Base-by-base conservation (phyloP, 306 rosid species). In the Morella rubra region DNA sequence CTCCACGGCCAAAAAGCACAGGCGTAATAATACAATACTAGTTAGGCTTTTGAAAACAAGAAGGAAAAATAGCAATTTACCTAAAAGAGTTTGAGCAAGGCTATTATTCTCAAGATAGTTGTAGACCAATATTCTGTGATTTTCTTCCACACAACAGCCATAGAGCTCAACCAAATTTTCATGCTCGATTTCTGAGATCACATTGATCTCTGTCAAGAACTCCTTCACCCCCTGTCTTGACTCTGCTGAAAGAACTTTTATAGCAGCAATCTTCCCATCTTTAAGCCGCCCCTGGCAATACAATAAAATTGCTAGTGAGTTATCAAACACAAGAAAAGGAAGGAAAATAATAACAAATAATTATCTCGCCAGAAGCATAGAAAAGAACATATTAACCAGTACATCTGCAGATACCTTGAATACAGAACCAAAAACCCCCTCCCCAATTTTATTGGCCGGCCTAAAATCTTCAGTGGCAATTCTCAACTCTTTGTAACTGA, bases 361-460 rank as follows among this genome's bases (percentile, higher is more conserved):
- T 19, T 11, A 64, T 20, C 46, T 72, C 47, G 64, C 47, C 22
- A 74, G 67, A 27, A 16, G 67, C 52, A 67, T 44, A 75, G 24
- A 13, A 71, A 50, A 73, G 72, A 10, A 46, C 9, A 58, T 16
- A 67, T 20, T 53, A 61, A 51, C 19, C 3, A 47, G 73, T 13
- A 78, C 71, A 44, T 13, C 77, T 66, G 64, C 49, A 77, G 71
- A 67, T 85, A 96, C 99, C 99, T 88, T 91, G 75, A 84, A 89
- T 59, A 96, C 99, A 74, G 97, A 88, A 82, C 99, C 99, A 75
- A 96, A 96, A 86, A 98, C 99, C 11, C 99, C 99, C 86, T 96
- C 99, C 70, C 99, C 99, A 4, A 96, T 89, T 88, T 96, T 96
- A 75, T 92, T 89, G 67, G 76, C 86, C 27, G 52, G 86, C 83